Percentiles rank a stretch among this genome's conserved stretches.
phyloP scores from a whole-genome alignment of 306 rosid species.

The Cucurbita ficifolia region DNA sequence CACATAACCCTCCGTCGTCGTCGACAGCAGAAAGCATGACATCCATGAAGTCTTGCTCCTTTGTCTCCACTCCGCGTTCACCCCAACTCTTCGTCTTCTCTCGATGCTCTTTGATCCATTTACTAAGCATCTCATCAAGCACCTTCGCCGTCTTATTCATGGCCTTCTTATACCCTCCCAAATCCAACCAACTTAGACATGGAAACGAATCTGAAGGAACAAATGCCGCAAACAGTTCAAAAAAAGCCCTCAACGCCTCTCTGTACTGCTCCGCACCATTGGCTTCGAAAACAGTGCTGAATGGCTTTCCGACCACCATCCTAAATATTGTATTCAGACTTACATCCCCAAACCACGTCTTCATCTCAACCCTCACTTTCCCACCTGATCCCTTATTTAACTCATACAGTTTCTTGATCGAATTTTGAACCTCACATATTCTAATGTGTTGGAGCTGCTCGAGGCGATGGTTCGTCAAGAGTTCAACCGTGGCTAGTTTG shows the following conservation, averaged over 20 bases:
- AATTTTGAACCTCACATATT: slow-evolving; percentile 4
- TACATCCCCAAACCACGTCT: slow-evolving; percentile 15
- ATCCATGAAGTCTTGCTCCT: neutral
- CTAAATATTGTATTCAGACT: slow-evolving; percentile 34
- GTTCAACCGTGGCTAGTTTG: slow-evolving; percentile 9
- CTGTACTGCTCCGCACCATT: slow-evolving; percentile 25
- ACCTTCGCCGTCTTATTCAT: neutral
- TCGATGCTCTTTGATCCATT: neutral
- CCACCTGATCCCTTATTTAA: neutral
- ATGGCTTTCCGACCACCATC: neutral
- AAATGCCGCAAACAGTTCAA: slow-evolving; percentile 31
- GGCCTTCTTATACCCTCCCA: slow-evolving; percentile 37
- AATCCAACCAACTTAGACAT: slow-evolving; percentile 37
- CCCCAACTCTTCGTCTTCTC: neutral
- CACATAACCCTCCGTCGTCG: neutral
- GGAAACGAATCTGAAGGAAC: slow-evolving; percentile 49
- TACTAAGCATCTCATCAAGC: neutral
- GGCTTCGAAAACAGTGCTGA: slow-evolving; percentile 9
- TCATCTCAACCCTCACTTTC: slow-evolving; percentile 18
- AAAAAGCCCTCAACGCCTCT: slow-evolving; percentile 26
- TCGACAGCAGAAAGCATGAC: neutral
- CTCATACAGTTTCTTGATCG: neutral
- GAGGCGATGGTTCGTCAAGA: slow-evolving; percentile 34
- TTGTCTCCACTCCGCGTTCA: too few species aligned
- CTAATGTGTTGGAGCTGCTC: slow-evolving; percentile 32